Conservation (phyloP, 176 grass and related monocot genomes). For the Phoenix dactylifera region DNA sequence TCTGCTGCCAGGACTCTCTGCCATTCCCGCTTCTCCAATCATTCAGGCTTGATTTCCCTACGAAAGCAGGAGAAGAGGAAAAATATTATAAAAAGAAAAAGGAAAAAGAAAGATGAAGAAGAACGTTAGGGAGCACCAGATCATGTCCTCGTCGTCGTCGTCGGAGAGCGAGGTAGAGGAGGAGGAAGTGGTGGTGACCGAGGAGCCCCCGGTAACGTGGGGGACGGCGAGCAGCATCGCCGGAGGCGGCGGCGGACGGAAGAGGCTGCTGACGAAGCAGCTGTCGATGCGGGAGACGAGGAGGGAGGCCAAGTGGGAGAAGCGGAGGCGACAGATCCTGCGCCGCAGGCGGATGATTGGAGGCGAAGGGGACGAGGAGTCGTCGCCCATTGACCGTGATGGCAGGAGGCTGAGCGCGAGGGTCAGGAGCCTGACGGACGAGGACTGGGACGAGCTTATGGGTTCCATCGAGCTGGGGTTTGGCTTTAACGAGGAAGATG, state of each 20-base stretch:
- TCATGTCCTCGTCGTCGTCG: not conserved
- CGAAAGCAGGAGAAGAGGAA: too few relatives aligned
- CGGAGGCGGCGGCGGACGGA: not conserved
- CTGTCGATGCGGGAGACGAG: slow-evolving; percentile 20
- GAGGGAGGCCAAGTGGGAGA: slow-evolving; percentile 24
- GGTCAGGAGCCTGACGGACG: slow-evolving; percentile 16
- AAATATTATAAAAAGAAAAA: not conserved
- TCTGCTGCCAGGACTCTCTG: too few relatives aligned
- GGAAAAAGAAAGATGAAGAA: not conserved
- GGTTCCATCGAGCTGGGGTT: slow-evolving; percentile 18
- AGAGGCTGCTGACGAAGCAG: slow-evolving; percentile 10
- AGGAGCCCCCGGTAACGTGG: not conserved
- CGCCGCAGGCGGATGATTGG: not conserved
- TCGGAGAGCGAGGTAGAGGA: not conserved
- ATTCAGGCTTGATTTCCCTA: too few relatives aligned
- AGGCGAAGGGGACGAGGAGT: not conserved
- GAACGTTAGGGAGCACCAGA: not conserved
- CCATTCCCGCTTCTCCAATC: not conserved
- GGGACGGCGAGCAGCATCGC: not conserved
- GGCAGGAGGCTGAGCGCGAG: not conserved
- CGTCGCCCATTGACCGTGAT: too few relatives aligned
- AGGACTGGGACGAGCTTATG: slow-evolving; percentile 18
- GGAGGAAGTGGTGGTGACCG: not conserved
- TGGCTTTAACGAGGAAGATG: slow-evolving; percentile 13
- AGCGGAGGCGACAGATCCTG: not conserved